A percentile compares a stretch with the other conserved stretches of the same genome.
These are phyloP conservation scores for Amniculicola lignicola DNA, from an alignment of 495 filamentous ascomycete species.

Conservation along the genomic window DNA sequence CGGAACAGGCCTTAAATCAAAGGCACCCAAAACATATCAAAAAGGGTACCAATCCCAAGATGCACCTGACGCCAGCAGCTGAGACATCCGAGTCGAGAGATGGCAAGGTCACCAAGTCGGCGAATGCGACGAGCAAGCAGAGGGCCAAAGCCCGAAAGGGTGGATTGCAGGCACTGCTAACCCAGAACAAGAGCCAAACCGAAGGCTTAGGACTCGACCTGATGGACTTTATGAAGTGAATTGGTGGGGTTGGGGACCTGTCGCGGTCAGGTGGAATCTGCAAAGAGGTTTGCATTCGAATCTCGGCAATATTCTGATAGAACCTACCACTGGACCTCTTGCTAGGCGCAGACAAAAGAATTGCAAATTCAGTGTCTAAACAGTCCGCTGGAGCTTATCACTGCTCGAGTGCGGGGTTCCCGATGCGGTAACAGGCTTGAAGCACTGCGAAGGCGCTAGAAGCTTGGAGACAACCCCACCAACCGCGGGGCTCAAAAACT, in stretches of 20 bases:
- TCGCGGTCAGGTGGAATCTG: conserved; percentile 5
- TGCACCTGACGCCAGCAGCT: background rate
- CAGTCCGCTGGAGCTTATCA: too few relatives aligned
- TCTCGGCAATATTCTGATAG: too few relatives aligned
- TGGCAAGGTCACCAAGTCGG: conserved; percentile 25
- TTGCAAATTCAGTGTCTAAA: too few relatives aligned
- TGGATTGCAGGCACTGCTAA: conserved; percentile 56
- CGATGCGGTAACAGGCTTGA: too few relatives aligned
- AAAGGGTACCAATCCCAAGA: background rate
- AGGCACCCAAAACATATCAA: conserved; percentile 15
- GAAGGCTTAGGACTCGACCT: conserved; percentile 49
- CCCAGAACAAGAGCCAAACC: conserved; percentile 48
- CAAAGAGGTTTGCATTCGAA: conserved; percentile 15
- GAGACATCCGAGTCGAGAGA: background rate
- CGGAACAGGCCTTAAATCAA: conserved; percentile 12
- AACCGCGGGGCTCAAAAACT: conserved; percentile 30
- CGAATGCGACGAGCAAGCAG: conserved; percentile 58
- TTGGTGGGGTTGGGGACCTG: conserved; percentile 12
- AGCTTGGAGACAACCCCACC: conserved; percentile 10
- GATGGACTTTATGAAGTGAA: conserved; percentile 56
- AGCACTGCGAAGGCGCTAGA: conserved; percentile 24
- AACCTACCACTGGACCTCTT: too few relatives aligned
- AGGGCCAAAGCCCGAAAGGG: conserved; percentile 59
- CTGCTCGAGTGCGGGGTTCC: too few relatives aligned
- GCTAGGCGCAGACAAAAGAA: too few relatives aligned